Conservation (phyloP, 1,284 basidiomycete genomes). For the Microbotryum violaceum region DNA sequence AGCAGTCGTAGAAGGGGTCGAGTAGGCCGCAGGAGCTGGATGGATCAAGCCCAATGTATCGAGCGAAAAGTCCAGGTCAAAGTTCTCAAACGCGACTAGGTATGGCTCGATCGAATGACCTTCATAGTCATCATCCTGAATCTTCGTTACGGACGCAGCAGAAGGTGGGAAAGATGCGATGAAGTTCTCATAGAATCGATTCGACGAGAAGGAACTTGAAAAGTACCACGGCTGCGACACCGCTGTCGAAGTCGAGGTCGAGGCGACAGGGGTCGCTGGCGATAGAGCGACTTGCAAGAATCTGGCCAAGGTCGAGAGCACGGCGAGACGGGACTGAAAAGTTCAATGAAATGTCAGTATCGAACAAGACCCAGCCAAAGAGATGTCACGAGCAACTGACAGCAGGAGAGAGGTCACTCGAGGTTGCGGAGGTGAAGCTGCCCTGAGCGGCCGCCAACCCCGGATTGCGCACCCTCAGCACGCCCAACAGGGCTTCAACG, state of each 20-base stretch:
- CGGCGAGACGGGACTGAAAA: constrained; percentile 28
- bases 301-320: constrained; percentile 41
- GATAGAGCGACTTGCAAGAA: constrained; percentile 47
- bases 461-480: constrained; percentile 32
- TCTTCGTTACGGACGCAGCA: constrained; percentile 26
- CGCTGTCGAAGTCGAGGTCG: constrained; percentile 2
- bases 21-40: constrained; percentile 8
- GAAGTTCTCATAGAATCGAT: constrained; percentile 30
- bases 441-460: constrained; percentile 31
- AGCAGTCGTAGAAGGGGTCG: background rate
- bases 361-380: constrained; percentile 7
- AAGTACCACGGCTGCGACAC: constrained; percentile 34
- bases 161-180: constrained; percentile 13
- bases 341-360: constrained; percentile 50
- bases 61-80: constrained; percentile 37
- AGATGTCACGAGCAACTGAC: constrained; percentile 44
- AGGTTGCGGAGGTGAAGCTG: constrained; percentile 51
- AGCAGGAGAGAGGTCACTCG: constrained; percentile 55
- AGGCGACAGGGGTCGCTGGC: constrained; percentile 8
- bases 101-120: constrained; percentile 12
- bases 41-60: constrained; percentile 15
- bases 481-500: constrained; percentile 33
- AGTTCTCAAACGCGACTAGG: constrained; percentile 27
- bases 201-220: constrained; percentile 31
- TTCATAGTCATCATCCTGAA: constrained; percentile 29